Percentiles rank a stretch among this genome's conserved stretches.
Evolutionary conservation across 2,329 filamentous ascomycete genomes (phyloP).

Genomic region (Xylaria digitata): DNA sequence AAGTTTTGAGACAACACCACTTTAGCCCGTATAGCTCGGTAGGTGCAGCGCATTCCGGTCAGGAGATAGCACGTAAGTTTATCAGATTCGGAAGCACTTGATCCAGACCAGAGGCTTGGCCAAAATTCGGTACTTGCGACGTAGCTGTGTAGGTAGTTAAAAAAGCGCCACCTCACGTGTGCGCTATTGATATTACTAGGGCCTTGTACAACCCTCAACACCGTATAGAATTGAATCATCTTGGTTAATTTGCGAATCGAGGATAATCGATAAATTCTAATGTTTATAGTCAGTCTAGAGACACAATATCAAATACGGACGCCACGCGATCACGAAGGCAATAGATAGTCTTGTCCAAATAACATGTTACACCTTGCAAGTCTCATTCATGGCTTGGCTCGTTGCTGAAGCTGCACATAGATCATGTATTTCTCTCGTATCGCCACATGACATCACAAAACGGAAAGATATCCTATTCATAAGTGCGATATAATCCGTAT

Average conservation of each 20-base stretch:
- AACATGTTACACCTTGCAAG: background rate
- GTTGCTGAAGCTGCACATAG: constrained; percentile 2
- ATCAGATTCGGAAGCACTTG: constrained; percentile 34
- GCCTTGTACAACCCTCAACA: background rate
- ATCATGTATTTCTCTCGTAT: constrained; percentile 20
- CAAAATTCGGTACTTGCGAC: constrained; percentile 31
- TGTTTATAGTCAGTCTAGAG: constrained; percentile 1
- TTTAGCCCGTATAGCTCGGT: constrained; percentile 25
- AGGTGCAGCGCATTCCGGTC: constrained; percentile 17
- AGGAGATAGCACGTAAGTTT: constrained; percentile 20
- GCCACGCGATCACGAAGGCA: background rate
- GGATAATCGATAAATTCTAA: background rate
- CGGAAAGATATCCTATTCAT: constrained; percentile 10
- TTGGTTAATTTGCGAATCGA: background rate
- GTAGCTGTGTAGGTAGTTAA: constrained; percentile 11
- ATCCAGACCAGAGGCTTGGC: constrained; percentile 32
- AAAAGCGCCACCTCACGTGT: constrained; percentile 12
- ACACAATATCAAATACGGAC: constrained; percentile 4
- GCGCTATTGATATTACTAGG: constrained; percentile 12
- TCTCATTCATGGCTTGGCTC: background rate
- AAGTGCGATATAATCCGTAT: constrained; percentile 5
- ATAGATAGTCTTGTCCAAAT: background rate
- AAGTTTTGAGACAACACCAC: constrained; percentile 11
- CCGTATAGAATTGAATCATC: background rate
- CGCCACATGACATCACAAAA: constrained; percentile 30